Conservation (phyloP, 1,139 yeast genomes). For the Spathaspora jeffriesii region DNA sequence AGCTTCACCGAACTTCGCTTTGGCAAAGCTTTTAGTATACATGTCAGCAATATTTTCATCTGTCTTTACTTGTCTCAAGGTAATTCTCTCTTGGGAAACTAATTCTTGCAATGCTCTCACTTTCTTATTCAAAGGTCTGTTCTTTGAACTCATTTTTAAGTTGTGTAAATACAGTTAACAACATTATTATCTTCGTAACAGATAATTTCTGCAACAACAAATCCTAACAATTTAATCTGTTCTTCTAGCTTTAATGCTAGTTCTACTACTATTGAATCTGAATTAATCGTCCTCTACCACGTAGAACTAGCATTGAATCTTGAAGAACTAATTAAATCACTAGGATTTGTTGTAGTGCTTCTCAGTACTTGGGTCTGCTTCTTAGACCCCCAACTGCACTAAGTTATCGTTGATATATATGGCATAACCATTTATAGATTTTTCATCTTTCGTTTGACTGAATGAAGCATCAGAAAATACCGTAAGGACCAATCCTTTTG, state of each 20-base stretch:
- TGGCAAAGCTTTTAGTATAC: background rate
- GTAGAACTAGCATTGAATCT: no score
- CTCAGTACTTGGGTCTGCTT: background rate
- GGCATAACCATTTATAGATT: background rate
- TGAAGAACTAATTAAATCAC: background rate
- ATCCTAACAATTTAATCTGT: background rate
- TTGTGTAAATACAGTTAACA: background rate
- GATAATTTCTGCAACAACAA: background rate
- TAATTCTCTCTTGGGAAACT: background rate
- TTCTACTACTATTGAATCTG: no score
- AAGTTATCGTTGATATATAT: constrained; percentile 5
- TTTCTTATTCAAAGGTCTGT: background rate
- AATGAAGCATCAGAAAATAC: constrained; percentile 5
- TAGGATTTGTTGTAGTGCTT: background rate
- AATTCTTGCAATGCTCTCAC: background rate
- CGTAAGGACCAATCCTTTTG: background rate
- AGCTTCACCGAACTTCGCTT: background rate
- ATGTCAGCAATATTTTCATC: background rate
- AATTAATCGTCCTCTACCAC: no score
- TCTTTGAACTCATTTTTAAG: background rate
- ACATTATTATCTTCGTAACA: background rate
- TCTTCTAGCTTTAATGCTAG: background rate
- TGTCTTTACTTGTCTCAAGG: background rate
- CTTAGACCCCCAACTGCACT: constrained; percentile 1
- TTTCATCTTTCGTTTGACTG: background rate